A percentile compares a stretch with the other conserved stretches of the same genome.
Conservation (phyloP, 2,329 filamentous ascomycete genomes). For the Aspergillus pseudoterreus region DNA sequence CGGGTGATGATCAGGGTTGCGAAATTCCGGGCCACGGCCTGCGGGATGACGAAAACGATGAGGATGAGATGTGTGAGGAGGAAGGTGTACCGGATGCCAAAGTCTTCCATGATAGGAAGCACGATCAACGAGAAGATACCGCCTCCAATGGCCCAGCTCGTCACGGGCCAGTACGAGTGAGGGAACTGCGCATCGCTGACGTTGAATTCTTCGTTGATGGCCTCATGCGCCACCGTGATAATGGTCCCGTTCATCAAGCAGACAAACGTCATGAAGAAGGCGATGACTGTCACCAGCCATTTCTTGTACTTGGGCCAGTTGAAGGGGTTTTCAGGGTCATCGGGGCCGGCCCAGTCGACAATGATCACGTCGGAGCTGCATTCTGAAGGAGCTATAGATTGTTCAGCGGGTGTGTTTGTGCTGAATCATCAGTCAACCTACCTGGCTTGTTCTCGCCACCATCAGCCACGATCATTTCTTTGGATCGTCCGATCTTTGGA, state of each 20-base stretch:
- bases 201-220: slow-evolving; percentile 32
- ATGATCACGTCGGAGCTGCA: background rate
- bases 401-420: background rate
- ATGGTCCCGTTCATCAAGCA: slow-evolving; percentile 37
- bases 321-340: slow-evolving; percentile 35
- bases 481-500: background rate
- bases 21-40: slow-evolving; percentile 43
- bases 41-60: slow-evolving; percentile 40
- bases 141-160: slow-evolving; percentile 31
- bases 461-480: background rate
- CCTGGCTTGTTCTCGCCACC: background rate
- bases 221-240: slow-evolving; percentile 33
- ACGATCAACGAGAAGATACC: slow-evolving; percentile 26
- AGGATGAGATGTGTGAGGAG: slow-evolving; percentile 34
- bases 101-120: slow-evolving; percentile 36
- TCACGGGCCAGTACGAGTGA: slow-evolving; percentile 30
- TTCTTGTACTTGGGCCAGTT: slow-evolving; percentile 35
- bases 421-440: background rate
- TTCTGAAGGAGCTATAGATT: background rate
- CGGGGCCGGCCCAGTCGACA: background rate
- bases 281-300: slow-evolving; percentile 31
- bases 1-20: slow-evolving; percentile 41
- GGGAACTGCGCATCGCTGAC: slow-evolving; percentile 28
- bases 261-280: slow-evolving; percentile 29
- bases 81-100: slow-evolving; percentile 41